Evolutionary conservation across 2,329 filamentous ascomycete species (phyloP).

Genomic region (Pezicula rhizophila): DNA sequence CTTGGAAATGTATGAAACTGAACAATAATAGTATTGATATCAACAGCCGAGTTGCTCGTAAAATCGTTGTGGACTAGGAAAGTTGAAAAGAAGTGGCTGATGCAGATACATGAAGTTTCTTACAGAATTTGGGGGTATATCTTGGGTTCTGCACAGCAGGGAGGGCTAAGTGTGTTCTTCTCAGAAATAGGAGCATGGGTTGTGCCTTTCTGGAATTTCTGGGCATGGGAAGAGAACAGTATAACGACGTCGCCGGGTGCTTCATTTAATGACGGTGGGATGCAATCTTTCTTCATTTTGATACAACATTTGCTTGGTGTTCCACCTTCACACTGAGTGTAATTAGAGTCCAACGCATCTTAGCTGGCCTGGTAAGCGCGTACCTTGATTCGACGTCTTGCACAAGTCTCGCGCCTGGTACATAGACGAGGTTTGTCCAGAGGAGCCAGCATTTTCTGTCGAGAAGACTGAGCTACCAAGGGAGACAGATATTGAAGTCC

Average conservation of each 20-base stretch:
- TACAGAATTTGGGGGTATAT: no score
- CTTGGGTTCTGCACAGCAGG: background rate
- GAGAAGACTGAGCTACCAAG: no score
- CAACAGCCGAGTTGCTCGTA: constrained; percentile 2
- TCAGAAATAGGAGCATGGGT: no score
- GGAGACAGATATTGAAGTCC: no score
- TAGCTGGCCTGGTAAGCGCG: background rate
- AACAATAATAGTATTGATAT: constrained; percentile 6
- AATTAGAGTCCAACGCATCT: constrained; percentile 4
- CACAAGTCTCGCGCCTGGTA: constrained; percentile 14
- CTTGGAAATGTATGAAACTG: constrained; percentile 11
- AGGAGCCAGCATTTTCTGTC: constrained; percentile 5
- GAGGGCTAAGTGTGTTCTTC: background rate
- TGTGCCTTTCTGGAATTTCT: no score
- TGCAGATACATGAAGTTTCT: constrained; percentile 2
- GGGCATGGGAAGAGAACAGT: background rate
- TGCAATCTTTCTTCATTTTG: constrained; percentile 12
- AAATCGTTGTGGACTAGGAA: constrained; percentile 16
- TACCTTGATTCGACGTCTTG: constrained; percentile 16
- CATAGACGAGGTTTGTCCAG: constrained; percentile 9
- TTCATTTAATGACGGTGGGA: constrained; percentile 2
- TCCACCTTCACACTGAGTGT: constrained; percentile 14
- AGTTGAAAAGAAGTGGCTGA: constrained; percentile 11
- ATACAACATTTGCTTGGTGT: constrained; percentile 14
- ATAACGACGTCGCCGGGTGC: constrained; percentile 5